Conservation (phyloP, 352 stramenopile genomes). For the Labyrinthula sp. region DNA sequence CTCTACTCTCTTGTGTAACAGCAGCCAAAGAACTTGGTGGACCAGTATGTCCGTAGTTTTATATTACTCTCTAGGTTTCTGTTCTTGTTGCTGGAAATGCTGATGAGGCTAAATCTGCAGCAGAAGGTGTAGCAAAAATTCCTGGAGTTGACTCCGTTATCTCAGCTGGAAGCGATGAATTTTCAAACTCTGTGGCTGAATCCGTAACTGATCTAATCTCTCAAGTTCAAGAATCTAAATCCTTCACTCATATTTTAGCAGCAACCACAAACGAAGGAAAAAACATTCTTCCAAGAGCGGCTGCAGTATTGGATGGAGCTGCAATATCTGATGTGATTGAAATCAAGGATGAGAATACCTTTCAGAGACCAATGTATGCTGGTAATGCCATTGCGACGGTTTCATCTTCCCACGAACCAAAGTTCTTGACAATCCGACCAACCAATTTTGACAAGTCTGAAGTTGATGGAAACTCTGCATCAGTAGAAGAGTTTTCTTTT, state of each 20-base stretch:
- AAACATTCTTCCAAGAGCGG: constrained; percentile 81
- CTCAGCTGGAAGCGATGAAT: constrained; percentile 11
- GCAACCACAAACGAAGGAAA: constrained; percentile 79
- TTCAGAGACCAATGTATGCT: constrained; percentile 69
- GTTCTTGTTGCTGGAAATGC: constrained; percentile 27
- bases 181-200: constrained; percentile 27
- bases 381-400: constrained; percentile 68
- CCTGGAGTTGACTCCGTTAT: constrained; percentile 23
- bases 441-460: constrained; percentile 91
- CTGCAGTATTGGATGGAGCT: constrained; percentile 70
- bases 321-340: constrained; percentile 86
- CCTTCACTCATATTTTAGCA: constrained; percentile 55
- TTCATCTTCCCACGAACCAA: constrained; percentile 57
- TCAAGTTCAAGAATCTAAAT: constrained; percentile 2
- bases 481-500: constrained; percentile 41
- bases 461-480: constrained; percentile 45
- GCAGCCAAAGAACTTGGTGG: constrained; percentile 28
- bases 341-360: constrained; percentile 70
- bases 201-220: constrained; percentile 20
- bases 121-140: constrained; percentile 14
- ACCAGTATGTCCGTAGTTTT: constrained; percentile 4
- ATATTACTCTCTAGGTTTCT: constrained; percentile 4
- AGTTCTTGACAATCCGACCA: constrained; percentile 80
- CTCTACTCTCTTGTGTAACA: constrained; percentile 22
- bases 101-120: constrained; percentile 1